Base-by-base conservation (phyloP, 2,329 filamentous ascomycete genomes). In the Alternaria solani region DNA sequence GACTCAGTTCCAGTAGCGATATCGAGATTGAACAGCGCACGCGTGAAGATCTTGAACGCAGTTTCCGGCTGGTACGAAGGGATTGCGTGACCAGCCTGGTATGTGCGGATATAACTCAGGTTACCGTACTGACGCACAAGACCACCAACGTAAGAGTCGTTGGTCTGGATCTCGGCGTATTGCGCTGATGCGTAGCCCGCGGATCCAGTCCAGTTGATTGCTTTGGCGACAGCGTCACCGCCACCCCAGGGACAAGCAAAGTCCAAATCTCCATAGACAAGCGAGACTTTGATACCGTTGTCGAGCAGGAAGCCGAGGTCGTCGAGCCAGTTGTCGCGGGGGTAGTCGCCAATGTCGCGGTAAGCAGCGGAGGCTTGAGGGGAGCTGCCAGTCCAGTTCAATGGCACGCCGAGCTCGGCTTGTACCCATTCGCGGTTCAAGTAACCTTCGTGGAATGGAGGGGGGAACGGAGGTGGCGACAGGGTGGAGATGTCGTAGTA, bases 301-400 rank as follows among this genome's bases (percentile, higher is more conserved):
- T 87, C 84, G 8, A 88, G 80, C 2, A 88, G 75, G 57, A 82
- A 84, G 3, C 76, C 80, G 0, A 85, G 63, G 51, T 81, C 78
- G 30, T 70, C 66, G 2, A 84, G 74, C 20, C 84, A 78, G 16
- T 78, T 77, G 54, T 81, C 80, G 5, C 77, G 75, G 3, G 82
- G 77, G 2, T 79, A 72, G 61, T 83, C 82, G 65, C 85, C 82
- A 16, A 64, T 70, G 23, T 49, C 42, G 26, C 64, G 62, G n/a
- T 70, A 70, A n/a, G 65, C 65, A 36, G 59, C 54, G 1, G 60
- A 68, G 9, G 65, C 64, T 42, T 70, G 61, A 1, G 66, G 65
- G 3, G 67, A 66, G 47, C 23, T 65, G 9, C 61, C 63, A 2
- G 63, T 65, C 63, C 63, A 63, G 36, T 65, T 63, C 6, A 61